These are phyloP conservation scores for Pulchroboletus neoregius DNA, from an alignment of 1,284 basidiomycete species.

Conservation along the genomic window DNA sequence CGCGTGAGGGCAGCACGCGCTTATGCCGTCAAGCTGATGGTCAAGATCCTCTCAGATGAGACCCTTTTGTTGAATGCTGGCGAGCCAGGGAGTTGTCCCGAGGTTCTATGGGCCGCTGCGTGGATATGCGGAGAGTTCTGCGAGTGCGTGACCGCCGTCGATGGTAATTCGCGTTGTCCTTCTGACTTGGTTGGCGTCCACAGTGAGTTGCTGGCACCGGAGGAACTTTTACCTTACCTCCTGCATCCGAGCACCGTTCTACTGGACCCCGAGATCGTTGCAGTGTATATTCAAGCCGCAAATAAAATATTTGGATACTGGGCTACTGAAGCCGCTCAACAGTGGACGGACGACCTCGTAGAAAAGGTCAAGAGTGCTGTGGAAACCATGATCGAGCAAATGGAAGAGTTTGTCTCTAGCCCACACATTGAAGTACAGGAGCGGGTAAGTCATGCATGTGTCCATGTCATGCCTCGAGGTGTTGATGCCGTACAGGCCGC, in stretches of 20 bases:
- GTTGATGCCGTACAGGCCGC: slow-evolving; percentile 52
- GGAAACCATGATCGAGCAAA: slow-evolving; percentile 52
- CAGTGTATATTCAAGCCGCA: slow-evolving; percentile 78
- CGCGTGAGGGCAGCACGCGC: slow-evolving; percentile 75
- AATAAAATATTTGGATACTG: slow-evolving; percentile 87
- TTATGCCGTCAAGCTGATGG: slow-evolving; percentile 81
- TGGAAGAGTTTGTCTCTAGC: slow-evolving; percentile 54
- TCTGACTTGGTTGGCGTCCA: slow-evolving; percentile 7
- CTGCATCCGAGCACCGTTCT: slow-evolving; percentile 53
- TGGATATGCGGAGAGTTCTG: slow-evolving; percentile 96
- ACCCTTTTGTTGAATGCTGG: slow-evolving; percentile 58
- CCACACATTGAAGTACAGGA: slow-evolving; percentile 88
- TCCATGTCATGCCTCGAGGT: neutral
- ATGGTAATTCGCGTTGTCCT: neutral
- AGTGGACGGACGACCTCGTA: slow-evolving; percentile 72
- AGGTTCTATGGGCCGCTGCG: slow-evolving; percentile 87
- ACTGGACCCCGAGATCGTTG: slow-evolving; percentile 60
- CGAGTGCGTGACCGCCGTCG: slow-evolving; percentile 45
- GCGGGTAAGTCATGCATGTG: slow-evolving; percentile 53
- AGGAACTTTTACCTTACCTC: slow-evolving; percentile 66
- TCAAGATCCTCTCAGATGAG: slow-evolving; percentile 75
- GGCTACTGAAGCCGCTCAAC: slow-evolving; percentile 67
- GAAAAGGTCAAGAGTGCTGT: slow-evolving; percentile 60
- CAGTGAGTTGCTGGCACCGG: slow-evolving; percentile 68
- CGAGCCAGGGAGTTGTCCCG: slow-evolving; percentile 66